Conservation (phyloP, 371 early-diverging fungal genomes). For the Rhizopus arrhizus region DNA sequence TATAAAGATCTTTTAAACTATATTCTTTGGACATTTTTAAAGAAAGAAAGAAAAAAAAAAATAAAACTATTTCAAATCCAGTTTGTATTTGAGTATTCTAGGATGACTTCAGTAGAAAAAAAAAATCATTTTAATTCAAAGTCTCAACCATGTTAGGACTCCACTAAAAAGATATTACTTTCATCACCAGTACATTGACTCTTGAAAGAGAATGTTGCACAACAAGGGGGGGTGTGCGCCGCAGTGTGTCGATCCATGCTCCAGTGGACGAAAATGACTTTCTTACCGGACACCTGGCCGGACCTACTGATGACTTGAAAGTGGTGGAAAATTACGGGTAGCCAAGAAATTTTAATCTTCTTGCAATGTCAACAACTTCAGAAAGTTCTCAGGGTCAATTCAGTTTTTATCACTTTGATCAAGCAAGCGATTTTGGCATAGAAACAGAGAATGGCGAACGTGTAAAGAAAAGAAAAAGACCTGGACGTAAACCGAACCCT, state of each 20-base stretch:
- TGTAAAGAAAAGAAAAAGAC: conserved; percentile 27
- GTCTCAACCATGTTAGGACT: too few relatives aligned
- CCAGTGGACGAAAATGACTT: too few relatives aligned
- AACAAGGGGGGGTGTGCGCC: too few relatives aligned
- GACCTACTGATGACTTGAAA: too few relatives aligned
- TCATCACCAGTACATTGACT: background rate
- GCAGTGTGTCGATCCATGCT: background rate
- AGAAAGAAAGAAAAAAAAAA: background rate
- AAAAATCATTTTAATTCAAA: too few relatives aligned
- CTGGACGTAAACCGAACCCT: conserved; percentile 35
- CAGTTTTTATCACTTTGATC: conserved; percentile 29
- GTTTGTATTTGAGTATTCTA: too few relatives aligned
- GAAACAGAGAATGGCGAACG: conserved; percentile 26
- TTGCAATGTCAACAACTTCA: background rate
- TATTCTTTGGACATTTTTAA: conserved; percentile 1
- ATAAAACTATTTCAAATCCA: background rate
- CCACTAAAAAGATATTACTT: background rate
- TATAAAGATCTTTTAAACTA: conserved; percentile 23
- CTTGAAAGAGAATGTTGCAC: too few relatives aligned
- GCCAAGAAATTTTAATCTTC: background rate
- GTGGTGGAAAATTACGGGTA: too few relatives aligned
- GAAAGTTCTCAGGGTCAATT: background rate
- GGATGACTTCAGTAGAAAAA: too few relatives aligned
- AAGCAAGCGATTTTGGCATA: conserved; percentile 30
- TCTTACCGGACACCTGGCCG: too few relatives aligned